Percentiles rank a stretch among this genome's conserved stretches.
These are phyloP conservation scores for Vigna mungo DNA, from an alignment of 306 rosid species.

Conservation along the genomic window DNA sequence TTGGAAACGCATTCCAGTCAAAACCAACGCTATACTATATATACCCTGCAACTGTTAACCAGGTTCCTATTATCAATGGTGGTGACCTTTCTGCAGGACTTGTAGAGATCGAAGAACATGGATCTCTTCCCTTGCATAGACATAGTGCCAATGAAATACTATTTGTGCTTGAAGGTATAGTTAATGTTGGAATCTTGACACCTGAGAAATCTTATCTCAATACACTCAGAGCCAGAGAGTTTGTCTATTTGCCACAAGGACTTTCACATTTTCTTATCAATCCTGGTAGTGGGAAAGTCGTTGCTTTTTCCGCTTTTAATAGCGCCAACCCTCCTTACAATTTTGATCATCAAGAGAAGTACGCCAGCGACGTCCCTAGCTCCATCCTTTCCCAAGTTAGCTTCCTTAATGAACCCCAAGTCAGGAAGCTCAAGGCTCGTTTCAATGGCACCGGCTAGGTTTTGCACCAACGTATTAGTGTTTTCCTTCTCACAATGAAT, in stretches of 20 bases:
- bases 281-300: neutral
- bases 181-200: neutral
- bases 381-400: neutral
- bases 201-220: neutral
- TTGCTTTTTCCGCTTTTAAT: neutral
- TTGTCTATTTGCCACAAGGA: neutral
- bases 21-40: neutral
- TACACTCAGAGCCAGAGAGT: neutral
- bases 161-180: neutral
- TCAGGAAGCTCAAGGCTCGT: neutral
- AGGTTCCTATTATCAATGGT: neutral
- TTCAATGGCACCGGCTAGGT: neutral
- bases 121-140: neutral
- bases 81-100: neutral
- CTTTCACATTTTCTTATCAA: neutral
- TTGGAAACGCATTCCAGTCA: too few species aligned
- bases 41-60: neutral
- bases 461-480: too few species aligned
- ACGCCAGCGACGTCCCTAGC: neutral
- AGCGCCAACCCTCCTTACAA: neutral
- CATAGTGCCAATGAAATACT: neutral
- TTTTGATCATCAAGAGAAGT: neutral
- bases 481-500: too few species aligned
- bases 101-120: neutral
- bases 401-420: neutral